Evolutionary conservation across 768 basidiomycete genomes (phyloP).

Genomic region (Hericium alpestre): DNA sequence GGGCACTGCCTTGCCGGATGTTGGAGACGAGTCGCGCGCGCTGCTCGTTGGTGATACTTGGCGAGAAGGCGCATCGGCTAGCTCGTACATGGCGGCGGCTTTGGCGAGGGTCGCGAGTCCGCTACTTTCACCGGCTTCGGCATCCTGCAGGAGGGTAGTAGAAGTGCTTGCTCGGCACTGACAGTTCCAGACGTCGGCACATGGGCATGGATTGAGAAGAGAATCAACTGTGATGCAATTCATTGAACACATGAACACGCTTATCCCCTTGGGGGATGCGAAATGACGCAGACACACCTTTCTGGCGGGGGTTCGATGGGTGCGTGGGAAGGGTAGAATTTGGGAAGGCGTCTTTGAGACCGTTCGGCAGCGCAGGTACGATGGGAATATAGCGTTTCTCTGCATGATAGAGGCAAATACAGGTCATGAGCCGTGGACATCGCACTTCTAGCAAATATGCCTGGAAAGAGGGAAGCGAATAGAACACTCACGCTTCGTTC

Average conservation of each 20-base stretch:
- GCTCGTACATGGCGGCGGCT: slow-evolving; percentile 6
- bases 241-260: too few relatives aligned
- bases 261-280: background rate
- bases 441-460: too few relatives aligned
- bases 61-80: background rate
- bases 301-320: slow-evolving; percentile 12
- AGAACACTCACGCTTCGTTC: slow-evolving; percentile 12
- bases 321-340: background rate
- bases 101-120: slow-evolving; percentile 12
- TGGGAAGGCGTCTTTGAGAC: slow-evolving; percentile 10
- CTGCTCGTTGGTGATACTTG: background rate
- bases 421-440: background rate
- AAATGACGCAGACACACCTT: slow-evolving; percentile 2
- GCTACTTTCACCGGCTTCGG: background rate
- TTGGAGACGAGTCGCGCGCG: background rate
- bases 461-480: too few relatives aligned
- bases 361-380: slow-evolving; percentile 12
- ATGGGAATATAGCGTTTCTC: slow-evolving; percentile 16
- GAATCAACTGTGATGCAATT: slow-evolving; percentile 6
- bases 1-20: background rate
- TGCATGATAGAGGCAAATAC: background rate
- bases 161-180: slow-evolving; percentile 2
- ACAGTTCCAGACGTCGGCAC: slow-evolving; percentile 10
- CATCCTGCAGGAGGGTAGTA: background rate
- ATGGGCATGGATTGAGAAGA: slow-evolving; percentile 12